Evolutionary conservation across 495 filamentous ascomycete species (phyloP).

Genomic region (Xylaria scruposa): DNA sequence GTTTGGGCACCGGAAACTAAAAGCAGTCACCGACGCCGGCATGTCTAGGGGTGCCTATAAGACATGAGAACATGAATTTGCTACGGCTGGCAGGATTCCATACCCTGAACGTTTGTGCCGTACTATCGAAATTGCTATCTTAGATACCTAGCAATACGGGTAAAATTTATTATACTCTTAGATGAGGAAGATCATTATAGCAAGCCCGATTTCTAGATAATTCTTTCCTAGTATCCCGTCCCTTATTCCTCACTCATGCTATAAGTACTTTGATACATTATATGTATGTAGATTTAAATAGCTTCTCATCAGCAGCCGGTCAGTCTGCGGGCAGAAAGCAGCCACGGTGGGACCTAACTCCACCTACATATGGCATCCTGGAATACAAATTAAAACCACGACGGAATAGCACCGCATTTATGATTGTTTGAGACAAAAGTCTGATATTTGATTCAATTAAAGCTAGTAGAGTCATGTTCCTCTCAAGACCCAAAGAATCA

Average conservation of each 20-base stretch:
- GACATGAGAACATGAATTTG: too few relatives aligned
- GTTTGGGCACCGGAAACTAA: background rate
- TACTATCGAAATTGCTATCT: background rate
- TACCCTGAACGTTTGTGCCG: background rate
- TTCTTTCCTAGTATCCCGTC: background rate
- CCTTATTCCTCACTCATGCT: background rate
- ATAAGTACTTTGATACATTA: background rate
- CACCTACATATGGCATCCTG: background rate
- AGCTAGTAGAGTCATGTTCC: background rate
- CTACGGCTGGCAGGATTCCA: background rate
- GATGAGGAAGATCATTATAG: background rate
- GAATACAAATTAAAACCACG: background rate
- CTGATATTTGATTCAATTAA: background rate
- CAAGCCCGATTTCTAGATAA: background rate
- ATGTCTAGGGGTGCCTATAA: background rate
- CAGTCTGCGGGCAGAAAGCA: background rate
- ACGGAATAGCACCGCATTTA: background rate
- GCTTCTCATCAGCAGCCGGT: background rate
- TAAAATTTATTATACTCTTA: too few relatives aligned
- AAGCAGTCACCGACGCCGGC: background rate
- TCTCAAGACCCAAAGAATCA: background rate
- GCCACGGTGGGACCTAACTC: background rate
- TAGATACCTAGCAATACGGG: background rate
- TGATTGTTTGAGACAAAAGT: background rate
- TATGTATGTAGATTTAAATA: background rate